Evolutionary conservation across 2,329 filamentous ascomycete genomes (phyloP).

Genomic region (Fusarium clavum): DNA sequence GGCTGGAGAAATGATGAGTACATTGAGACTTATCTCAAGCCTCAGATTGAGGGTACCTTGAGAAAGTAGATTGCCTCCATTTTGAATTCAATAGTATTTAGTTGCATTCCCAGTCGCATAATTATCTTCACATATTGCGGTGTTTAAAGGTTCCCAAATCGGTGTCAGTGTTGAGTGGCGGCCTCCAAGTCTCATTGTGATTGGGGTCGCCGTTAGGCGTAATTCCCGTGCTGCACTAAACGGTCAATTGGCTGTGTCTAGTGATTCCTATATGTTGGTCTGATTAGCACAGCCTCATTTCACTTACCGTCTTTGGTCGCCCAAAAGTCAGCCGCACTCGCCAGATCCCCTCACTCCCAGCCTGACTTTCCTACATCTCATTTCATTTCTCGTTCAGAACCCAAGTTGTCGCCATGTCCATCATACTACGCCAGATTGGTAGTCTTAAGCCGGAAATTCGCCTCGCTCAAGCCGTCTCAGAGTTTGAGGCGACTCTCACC

Average conservation of each 20-base stretch:
- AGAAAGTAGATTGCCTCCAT: background rate
- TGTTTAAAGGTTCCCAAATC: too few relatives aligned
- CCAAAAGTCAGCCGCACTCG: background rate
- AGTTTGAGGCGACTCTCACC: conserved; percentile 54
- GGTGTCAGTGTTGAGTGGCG: too few relatives aligned
- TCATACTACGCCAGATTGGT: background rate
- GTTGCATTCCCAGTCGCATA: too few relatives aligned
- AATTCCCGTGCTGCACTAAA: too few relatives aligned
- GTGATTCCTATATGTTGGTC: too few relatives aligned
- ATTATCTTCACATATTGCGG: too few relatives aligned
- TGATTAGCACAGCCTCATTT: too few relatives aligned
- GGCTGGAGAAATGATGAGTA: conserved; percentile 60
- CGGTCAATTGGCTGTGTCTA: too few relatives aligned
- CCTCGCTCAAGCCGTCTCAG: conserved; percentile 54
- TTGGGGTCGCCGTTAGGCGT: too few relatives aligned
- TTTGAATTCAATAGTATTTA: too few relatives aligned
- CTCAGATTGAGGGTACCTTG: conserved; percentile 18
- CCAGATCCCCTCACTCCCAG: background rate
- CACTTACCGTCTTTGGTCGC: too few relatives aligned
- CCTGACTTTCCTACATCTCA: background rate
- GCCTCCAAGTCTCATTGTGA: too few relatives aligned
- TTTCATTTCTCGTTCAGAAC: background rate
- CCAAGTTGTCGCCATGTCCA: background rate
- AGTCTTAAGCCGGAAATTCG: conserved; percentile 51
- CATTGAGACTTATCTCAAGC: conserved; percentile 47